Evolutionary conservation across 2,329 filamentous ascomycete species (phyloP).

Genomic region (Ophiostoma sp.): DNA sequence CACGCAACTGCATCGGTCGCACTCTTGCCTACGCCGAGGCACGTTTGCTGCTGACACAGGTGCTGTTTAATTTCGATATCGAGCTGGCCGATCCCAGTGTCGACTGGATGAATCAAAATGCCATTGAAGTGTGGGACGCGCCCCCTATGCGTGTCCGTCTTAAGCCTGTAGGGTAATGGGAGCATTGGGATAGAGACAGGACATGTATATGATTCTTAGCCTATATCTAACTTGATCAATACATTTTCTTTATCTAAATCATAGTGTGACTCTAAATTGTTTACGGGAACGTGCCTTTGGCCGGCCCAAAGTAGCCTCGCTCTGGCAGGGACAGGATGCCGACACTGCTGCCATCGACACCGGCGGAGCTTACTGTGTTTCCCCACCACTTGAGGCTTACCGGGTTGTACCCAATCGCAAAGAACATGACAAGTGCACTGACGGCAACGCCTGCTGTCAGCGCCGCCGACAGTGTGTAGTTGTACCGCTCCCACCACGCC

Average conservation of each 20-base stretch:
- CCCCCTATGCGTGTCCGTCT: background rate
- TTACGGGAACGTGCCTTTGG: conserved; percentile 23
- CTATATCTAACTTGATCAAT: no score
- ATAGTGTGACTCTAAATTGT: background rate
- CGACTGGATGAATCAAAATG: background rate
- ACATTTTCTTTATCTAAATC: background rate
- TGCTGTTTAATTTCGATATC: background rate
- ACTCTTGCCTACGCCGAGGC: background rate
- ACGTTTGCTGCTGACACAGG: background rate
- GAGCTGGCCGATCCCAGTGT: background rate
- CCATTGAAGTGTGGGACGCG: background rate
- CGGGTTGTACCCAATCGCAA: conserved; percentile 49
- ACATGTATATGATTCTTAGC: no score
- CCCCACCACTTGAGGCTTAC: conserved; percentile 40
- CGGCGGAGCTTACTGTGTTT: conserved; percentile 36
- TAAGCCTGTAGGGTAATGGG: background rate
- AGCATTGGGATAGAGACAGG: no score
- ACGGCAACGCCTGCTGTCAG: conserved; percentile 64
- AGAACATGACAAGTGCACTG: conserved; percentile 65
- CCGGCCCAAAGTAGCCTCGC: conserved; percentile 35
- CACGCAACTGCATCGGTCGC: background rate
- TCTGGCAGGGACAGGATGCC: conserved; percentile 33
- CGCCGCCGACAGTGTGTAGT: conserved; percentile 68
- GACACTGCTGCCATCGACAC: conserved; percentile 32
- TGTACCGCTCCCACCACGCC: conserved; percentile 74